Conservation (phyloP, 257 asterid species). For the Sherardia arvensis region DNA sequence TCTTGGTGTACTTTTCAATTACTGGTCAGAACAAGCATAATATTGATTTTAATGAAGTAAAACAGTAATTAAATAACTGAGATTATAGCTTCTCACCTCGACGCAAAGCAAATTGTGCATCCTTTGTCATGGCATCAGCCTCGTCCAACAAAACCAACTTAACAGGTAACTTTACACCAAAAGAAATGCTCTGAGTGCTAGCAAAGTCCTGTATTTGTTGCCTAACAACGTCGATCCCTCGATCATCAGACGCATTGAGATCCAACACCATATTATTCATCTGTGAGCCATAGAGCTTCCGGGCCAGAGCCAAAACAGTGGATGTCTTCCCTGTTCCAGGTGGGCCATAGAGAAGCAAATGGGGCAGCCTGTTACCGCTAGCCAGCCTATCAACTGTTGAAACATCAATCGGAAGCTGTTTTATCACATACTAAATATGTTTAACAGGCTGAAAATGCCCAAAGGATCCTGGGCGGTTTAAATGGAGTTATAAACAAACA, state of each 20-base stretch:
- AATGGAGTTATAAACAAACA: slow-evolving; percentile 12
- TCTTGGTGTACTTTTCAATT: slow-evolving; percentile 86
- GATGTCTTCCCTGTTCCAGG: slow-evolving; percentile 99
- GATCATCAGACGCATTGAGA: slow-evolving; percentile 95
- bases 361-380: slow-evolving; percentile 77
- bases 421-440: too few species aligned
- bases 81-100: slow-evolving; percentile 54
- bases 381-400: slow-evolving; percentile 81
- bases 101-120: slow-evolving; percentile 96
- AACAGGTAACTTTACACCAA: slow-evolving; percentile 67
- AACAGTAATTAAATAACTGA: not conserved
- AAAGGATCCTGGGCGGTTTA: slow-evolving; percentile 11
- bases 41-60: slow-evolving; percentile 3
- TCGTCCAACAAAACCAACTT: slow-evolving; percentile 89
- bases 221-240: slow-evolving; percentile 94
- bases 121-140: slow-evolving; percentile 99
- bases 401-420: slow-evolving; percentile 9
- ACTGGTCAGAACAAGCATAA: slow-evolving; percentile 37
- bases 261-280: slow-evolving; percentile 88
- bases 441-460: not conserved
- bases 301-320: slow-evolving; percentile 79
- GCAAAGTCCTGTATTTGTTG: slow-evolving; percentile 99
- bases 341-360: slow-evolving; percentile 92
- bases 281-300: slow-evolving; percentile 79
- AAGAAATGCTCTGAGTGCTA: slow-evolving; percentile 94